Conservation (phyloP, 169 alveolate species). For the Plasmodium relictum region DNA sequence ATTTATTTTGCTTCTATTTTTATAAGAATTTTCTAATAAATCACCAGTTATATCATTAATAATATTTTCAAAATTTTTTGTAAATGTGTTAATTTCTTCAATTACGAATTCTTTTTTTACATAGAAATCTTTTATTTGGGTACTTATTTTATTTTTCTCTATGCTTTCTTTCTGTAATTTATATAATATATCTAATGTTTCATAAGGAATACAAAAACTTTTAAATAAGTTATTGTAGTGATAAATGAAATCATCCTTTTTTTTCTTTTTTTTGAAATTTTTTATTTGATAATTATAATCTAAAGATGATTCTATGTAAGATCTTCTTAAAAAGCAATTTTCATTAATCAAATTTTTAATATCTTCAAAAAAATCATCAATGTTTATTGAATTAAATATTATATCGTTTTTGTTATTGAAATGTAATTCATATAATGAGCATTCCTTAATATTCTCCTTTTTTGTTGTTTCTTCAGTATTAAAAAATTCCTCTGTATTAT, state of each 20-base stretch:
- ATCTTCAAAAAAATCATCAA: slow-evolving; percentile 4
- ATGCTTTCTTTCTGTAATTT: slow-evolving; percentile 13
- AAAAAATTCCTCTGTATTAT: not conserved
- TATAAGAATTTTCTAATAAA: not conserved
- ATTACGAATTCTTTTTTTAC: slow-evolving; percentile 26
- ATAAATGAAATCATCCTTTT: slow-evolving; percentile 17
- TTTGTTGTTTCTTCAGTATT: not conserved
- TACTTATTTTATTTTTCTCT: not conserved
- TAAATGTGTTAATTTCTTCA: slow-evolving; percentile 29
- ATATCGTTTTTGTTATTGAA: not conserved
- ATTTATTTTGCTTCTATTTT: slow-evolving; percentile 14
- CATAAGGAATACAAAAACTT: slow-evolving; percentile 62
- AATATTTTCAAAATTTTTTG: slow-evolving; percentile 29
- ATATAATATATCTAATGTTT: slow-evolving; percentile 27
- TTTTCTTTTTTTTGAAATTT: slow-evolving; percentile 45
- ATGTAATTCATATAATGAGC: not conserved
- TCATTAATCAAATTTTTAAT: slow-evolving; percentile 25
- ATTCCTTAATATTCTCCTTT: not conserved
- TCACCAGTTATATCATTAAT: slow-evolving; percentile 3
- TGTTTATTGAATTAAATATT: not conserved
- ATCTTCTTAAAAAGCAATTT: slow-evolving; percentile 21
- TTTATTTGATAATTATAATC: slow-evolving; percentile 9
- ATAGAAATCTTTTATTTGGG: not conserved
- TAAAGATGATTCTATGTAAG: slow-evolving; percentile 26
- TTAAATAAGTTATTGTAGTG: slow-evolving; percentile 53